Conservation (phyloP, 1,284 basidiomycete species). For the Stereum hirsutum region DNA sequence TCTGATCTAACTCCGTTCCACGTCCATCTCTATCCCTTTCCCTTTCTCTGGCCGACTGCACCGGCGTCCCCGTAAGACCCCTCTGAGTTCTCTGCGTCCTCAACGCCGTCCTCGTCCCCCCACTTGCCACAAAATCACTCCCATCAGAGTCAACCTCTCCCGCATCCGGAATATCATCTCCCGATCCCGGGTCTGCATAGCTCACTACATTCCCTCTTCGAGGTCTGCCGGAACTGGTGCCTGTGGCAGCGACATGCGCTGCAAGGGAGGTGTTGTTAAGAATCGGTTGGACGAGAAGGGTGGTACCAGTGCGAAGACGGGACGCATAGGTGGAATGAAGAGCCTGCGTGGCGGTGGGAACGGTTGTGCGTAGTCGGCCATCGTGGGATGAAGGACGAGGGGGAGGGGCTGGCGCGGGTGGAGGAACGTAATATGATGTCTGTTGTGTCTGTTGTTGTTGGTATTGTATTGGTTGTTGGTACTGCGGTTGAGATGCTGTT, state of each 20-base stretch:
- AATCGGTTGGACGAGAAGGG: constrained; percentile 89
- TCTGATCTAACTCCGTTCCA: constrained; percentile 68
- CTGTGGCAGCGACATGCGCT: constrained; percentile 22
- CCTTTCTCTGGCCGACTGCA: constrained; percentile 17
- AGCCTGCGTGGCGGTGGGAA: constrained; percentile 64
- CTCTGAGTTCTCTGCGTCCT: constrained; percentile 26
- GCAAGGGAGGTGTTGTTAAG: constrained; percentile 24
- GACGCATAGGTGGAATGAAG: constrained; percentile 81
- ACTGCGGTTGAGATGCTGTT: neutral
- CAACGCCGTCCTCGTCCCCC: constrained; percentile 37
- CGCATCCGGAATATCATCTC: constrained; percentile 72
- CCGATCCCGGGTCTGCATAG: constrained; percentile 82
- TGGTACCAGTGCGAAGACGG: constrained; percentile 86
- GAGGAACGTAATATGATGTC: constrained; percentile 5
- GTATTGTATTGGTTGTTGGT: neutral
- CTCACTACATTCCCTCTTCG: constrained; percentile 68
- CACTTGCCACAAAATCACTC: constrained; percentile 51
- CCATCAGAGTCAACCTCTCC: constrained; percentile 73
- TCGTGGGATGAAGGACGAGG: constrained; percentile 7
- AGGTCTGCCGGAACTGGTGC: constrained; percentile 31
- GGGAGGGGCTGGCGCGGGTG: constrained; percentile 19
- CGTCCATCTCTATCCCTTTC: constrained; percentile 11
- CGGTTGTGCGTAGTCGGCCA: constrained; percentile 37
- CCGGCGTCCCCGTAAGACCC: constrained; percentile 18
- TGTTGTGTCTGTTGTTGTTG: too few relatives aligned